Percentiles rank a stretch among this genome's conserved stretches.
These are phyloP conservation scores for Pittosporum tobira DNA, from an alignment of 129 eudicot genomes.

Conservation along the genomic window DNA sequence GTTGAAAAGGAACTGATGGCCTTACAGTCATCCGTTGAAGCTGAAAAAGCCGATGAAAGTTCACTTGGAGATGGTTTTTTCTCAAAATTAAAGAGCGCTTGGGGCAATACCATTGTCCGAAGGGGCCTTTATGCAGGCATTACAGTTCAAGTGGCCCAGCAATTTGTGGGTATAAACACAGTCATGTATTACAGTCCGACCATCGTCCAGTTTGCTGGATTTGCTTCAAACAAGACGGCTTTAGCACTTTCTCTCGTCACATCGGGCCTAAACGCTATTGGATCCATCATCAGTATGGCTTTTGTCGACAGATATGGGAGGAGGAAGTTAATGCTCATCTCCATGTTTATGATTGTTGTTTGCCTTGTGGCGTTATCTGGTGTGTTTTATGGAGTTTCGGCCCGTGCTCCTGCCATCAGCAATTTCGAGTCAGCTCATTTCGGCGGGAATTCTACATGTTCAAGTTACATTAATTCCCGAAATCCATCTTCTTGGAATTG, in stretches of 20 bases:
- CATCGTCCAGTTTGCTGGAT: slow-evolving; percentile 53
- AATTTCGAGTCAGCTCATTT: slow-evolving; percentile 32
- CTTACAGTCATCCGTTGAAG: slow-evolving; percentile 31
- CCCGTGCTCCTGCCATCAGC: slow-evolving; percentile 36
- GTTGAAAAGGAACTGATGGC: slow-evolving; percentile 47
- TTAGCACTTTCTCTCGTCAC: slow-evolving; percentile 53
- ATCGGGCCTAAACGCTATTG: slow-evolving; percentile 46
- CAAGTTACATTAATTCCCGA: slow-evolving; percentile 10
- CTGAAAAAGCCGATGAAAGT: slow-evolving; percentile 26
- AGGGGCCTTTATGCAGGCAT: slow-evolving; percentile 59
- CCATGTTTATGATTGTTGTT: slow-evolving; percentile 53
- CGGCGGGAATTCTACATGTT: slow-evolving; percentile 39
- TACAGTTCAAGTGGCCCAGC: slow-evolving; percentile 66
- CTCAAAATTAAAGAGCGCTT: slow-evolving; percentile 31
- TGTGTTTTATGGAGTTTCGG: slow-evolving; percentile 34
- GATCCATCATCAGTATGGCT: slow-evolving; percentile 46
- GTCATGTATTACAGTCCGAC: too few species aligned
- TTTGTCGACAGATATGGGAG: slow-evolving; percentile 55
- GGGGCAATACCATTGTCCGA: slow-evolving; percentile 39
- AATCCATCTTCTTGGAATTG: slow-evolving; percentile 41
- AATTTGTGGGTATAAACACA: too few species aligned
- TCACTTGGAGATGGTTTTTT: slow-evolving; percentile 24
- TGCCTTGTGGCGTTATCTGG: slow-evolving; percentile 37
- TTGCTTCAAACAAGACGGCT: slow-evolving; percentile 54
- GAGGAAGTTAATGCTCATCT: slow-evolving; percentile 48